Evolutionary conservation across 2,329 filamentous ascomycete genomes (phyloP), one percentile per base, ranked within the genome.

Genomic region (Calonectria montana): DNA sequence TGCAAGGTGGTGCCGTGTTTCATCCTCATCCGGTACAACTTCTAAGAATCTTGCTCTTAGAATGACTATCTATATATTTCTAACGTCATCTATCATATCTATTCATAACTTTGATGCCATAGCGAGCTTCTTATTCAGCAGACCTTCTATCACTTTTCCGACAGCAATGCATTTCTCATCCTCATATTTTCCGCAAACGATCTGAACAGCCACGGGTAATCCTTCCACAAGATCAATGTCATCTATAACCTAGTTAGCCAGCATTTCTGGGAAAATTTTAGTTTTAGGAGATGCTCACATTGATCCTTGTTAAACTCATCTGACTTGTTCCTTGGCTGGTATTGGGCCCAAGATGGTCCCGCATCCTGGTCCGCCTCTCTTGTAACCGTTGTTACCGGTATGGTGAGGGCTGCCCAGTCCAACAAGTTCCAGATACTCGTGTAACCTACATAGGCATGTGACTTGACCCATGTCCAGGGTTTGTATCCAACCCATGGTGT

Each of bases 381-480:
- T 4, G 62, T 63, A 23, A 69, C 70, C 2, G 35, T 69, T n/a
- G 70, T 69, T 2, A 72, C 55, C 2, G 70, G 70, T 1, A 72
- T 48, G 13, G 55, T 27, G 12, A 72, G 66, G 6, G 61, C 66
- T 7, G 66, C 61, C 70, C 70, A 72, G 31, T 72, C 70, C 29
- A 72, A 39, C 5, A 69, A 43, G 45, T 72, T 72, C 50, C 63
- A 66, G 13, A 72, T 31, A 4, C 57, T 69, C 2, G 66, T 72
- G 47, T 69, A 72, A 18, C 70, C 62, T 2, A 72, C 66, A 18
- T 72, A 72, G 6, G 67, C 65, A 27, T 69, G 65, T 8, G 70
- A 72, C 37, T 72, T 72, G 25, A 72, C 70, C 70, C 70, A 72
- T 37, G 70, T 72, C 65, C 70, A 72, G 5, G 70, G 70, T 59